Conservation (phyloP, 2,329 filamentous ascomycete genomes). For the Aspergillus versicolor region DNA sequence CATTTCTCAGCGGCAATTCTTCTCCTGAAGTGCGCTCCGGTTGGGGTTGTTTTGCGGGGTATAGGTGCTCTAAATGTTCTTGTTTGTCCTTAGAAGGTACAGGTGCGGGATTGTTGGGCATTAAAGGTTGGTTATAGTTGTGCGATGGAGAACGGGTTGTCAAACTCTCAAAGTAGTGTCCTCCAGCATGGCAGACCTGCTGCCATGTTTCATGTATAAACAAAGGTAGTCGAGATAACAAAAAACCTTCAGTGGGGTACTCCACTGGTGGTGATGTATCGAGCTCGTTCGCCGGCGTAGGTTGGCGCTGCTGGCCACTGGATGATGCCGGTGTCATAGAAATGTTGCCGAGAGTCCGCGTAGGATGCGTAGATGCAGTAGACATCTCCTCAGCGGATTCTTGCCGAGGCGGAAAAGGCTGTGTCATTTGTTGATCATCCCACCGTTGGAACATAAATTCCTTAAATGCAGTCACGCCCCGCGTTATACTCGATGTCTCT, state of each 20-base stretch:
- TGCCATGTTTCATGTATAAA: slow-evolving; percentile 27
- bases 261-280: slow-evolving; percentile 10
- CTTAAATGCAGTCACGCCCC: slow-evolving; percentile 31
- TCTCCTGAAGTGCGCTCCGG: not conserved
- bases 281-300: not conserved
- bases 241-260: not conserved
- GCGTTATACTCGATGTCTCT: slow-evolving; percentile 26
- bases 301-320: slow-evolving; percentile 1
- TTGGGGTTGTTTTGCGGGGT: not conserved
- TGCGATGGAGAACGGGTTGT: not conserved
- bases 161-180: slow-evolving; percentile 13
- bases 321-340: slow-evolving; percentile 12
- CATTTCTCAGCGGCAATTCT: not conserved
- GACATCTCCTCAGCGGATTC: slow-evolving; percentile 7
- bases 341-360: slow-evolving; percentile 13
- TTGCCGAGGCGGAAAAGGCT: slow-evolving; percentile 22
- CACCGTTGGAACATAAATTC: slow-evolving; percentile 30
- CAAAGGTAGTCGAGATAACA: slow-evolving; percentile 9
- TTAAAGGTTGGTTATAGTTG: not conserved
- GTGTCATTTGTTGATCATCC: slow-evolving; percentile 27
- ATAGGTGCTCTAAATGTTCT: not conserved
- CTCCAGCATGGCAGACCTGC: slow-evolving; percentile 31
- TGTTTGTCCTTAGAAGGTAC: not conserved
- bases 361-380: slow-evolving; percentile 4
- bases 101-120: not conserved